A percentile compares a stretch with the other conserved stretches of the same genome.
phyloP scores from a whole-genome alignment of 371 early-diverging fungal species.

The Mucor plumbeus region DNA sequence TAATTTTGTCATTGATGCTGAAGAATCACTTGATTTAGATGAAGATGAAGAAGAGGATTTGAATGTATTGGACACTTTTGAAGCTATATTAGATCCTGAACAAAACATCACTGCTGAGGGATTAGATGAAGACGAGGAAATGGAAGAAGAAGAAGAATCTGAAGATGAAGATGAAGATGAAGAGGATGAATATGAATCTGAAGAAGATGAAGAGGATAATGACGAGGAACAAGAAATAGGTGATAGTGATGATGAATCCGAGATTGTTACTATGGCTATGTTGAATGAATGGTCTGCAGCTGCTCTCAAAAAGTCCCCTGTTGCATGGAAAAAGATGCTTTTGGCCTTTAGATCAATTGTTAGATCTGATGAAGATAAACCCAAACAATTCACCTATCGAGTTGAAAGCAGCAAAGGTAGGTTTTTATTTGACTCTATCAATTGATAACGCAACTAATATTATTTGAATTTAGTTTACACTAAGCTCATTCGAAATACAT shows the following conservation, averaged over 20 bases:
- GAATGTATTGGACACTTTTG: conserved; percentile 41
- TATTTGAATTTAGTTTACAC: conserved; percentile 66
- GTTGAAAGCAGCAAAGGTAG: conserved; percentile 70
- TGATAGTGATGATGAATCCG: conserved; percentile 24
- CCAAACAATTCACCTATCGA: conserved; percentile 59
- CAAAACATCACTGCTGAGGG: conserved; percentile 34
- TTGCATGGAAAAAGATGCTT: conserved; percentile 57
- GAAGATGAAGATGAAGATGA: conserved; percentile 39
- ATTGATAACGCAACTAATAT: not conserved
- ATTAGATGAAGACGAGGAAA: conserved; percentile 30
- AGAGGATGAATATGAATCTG: conserved; percentile 36
- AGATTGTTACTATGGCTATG: conserved; percentile 43
- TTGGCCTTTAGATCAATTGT: conserved; percentile 85
- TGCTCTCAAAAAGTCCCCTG: conserved; percentile 39
- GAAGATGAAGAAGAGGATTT: conserved; percentile 51
- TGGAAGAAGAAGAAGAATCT: conserved; percentile 27
- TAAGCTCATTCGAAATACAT: conserved; percentile 66
- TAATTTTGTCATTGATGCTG: conserved; percentile 42
- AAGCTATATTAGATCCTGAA: conserved; percentile 30
- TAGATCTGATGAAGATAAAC: conserved; percentile 53
- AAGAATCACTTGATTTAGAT: conserved; percentile 48
- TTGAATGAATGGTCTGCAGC: conserved; percentile 40
- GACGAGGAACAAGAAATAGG: conserved; percentile 34
- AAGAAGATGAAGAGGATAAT: conserved; percentile 15
- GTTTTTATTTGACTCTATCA: not conserved